These are phyloP conservation scores for Xylaria acuta DNA, from an alignment of 495 filamentous ascomycete genomes.

Conservation along the genomic window DNA sequence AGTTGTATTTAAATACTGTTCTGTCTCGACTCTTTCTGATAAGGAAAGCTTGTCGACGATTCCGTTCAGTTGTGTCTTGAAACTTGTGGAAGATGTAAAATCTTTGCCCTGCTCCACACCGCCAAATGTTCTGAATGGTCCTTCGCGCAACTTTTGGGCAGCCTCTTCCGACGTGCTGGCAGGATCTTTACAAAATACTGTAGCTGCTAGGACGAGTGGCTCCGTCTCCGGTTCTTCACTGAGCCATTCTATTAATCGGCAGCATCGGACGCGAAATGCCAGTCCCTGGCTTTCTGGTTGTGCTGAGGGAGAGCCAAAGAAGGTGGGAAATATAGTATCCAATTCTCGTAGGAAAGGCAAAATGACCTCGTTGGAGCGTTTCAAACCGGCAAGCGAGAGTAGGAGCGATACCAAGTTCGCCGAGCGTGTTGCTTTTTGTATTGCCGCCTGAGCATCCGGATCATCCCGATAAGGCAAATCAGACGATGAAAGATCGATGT, in stretches of 20 bases:
- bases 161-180: constrained; percentile 7
- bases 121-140: constrained; percentile 31
- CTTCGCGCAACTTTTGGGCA: constrained; percentile 21
- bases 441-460: constrained; percentile 13
- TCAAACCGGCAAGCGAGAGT: constrained; percentile 27
- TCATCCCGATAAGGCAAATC: constrained; percentile 26
- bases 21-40: constrained; percentile 13
- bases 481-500: constrained; percentile 29
- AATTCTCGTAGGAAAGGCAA: constrained; percentile 31
- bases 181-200: constrained; percentile 31
- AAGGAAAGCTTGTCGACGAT: constrained; percentile 20
- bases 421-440: constrained; percentile 28
- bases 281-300: constrained; percentile 17
- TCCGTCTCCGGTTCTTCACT: constrained; percentile 12
- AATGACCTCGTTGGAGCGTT: background rate
- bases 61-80: constrained; percentile 21
- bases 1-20: constrained; percentile 19
- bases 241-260: constrained; percentile 26
- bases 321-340: constrained; percentile 29
- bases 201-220: constrained; percentile 26
- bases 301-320: constrained; percentile 11
- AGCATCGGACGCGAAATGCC: constrained; percentile 33
- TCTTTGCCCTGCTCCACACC: constrained; percentile 23
- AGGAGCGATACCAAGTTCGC: constrained; percentile 39
- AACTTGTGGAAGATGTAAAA: background rate